Evolutionary conservation across 805 yeast genomes (phyloP).

Genomic region (Candida wancherniae): DNA sequence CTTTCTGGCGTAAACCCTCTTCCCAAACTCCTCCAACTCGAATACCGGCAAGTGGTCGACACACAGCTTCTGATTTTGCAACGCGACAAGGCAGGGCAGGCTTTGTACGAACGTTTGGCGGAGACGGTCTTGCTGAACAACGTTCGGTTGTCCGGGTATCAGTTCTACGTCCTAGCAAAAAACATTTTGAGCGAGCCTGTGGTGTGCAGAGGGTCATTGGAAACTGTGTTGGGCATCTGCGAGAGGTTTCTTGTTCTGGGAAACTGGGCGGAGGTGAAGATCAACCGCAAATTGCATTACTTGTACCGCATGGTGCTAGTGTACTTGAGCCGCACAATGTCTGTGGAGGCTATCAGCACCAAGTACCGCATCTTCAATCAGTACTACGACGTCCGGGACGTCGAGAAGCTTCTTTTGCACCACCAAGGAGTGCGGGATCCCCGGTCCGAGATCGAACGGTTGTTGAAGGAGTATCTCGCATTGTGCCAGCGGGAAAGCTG

Average conservation of each 20-base stretch:
- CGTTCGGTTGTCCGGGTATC: conserved; percentile 19
- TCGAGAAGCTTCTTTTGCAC: conserved; percentile 8
- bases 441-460: conserved; percentile 10
- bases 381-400: conserved; percentile 22
- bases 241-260: conserved; percentile 30
- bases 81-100: neutral
- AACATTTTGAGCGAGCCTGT: neutral
- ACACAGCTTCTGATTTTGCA: conserved; percentile 15
- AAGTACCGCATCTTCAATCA: conserved; percentile 22
- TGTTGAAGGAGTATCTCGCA: conserved; percentile 15
- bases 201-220: conserved; percentile 4
- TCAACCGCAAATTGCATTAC: conserved; percentile 19
- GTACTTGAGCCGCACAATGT: conserved; percentile 14
- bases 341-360: conserved; percentile 9
- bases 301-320: conserved; percentile 26
- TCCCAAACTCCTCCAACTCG: conserved; percentile 19
- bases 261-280: conserved; percentile 26
- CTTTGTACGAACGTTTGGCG: conserved; percentile 6
- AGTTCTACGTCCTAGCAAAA: conserved; percentile 11
- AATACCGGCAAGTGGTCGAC: conserved; percentile 16
- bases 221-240: conserved; percentile 17
- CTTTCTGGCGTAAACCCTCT: conserved; percentile 11
- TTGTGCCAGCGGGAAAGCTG: conserved; percentile 6
- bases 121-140: conserved; percentile 4
- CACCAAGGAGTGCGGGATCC: conserved; percentile 11